Base-by-base conservation (phyloP, 1,284 basidiomycete genomes). In the Apiotrichum gracile region DNA sequence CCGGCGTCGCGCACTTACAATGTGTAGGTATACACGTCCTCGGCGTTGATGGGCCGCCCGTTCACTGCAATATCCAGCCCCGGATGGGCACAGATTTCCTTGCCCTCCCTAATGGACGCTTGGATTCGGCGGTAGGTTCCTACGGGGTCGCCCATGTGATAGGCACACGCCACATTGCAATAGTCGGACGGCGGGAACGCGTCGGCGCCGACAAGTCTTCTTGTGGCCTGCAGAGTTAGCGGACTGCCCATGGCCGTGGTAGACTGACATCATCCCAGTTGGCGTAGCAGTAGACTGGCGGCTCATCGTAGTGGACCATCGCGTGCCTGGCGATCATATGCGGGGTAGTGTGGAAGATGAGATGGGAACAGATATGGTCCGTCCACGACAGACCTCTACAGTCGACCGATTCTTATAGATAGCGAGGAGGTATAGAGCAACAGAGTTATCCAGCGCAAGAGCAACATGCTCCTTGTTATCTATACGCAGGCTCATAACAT, bases 111-210 rank as follows among this genome's bases (percentile, higher is more conserved):
- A 49, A 64, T 66, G 3, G 69, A 68, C 22, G 66, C 42, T 7
- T 38, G 48, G 3, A 68, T 61, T 13, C 43, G 27, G 43, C 29
- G 43, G 10, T n/a, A 45, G 14, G 29, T 45, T 6, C 4, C 21
- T 7, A 31, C 27, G 21, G 43, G 43, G 48, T 69, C 67, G 1
- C 62, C 61, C 3, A 61, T 65, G 46, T 73, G 71, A 46, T 61
- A 64, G 0, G 69, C 71, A 49, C 68, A 70, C 5, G 71, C 67
- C 13, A 67, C 52, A 41, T 73, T 73, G 13, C 51, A 41, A 24
- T 37, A 51, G 42, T 65, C 63, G 27, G 61, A 57, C 19, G 60
- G 26, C 8, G 59, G 57, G 51, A 67, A 63, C 33, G 70, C 51
- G 24, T 58, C 65, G 31, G 43, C n/a, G 19, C 43, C 43, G 17